These are phyloP conservation scores for Artomyces pyxidatus DNA, from an alignment of 768 basidiomycete genomes.

Conservation along the genomic window DNA sequence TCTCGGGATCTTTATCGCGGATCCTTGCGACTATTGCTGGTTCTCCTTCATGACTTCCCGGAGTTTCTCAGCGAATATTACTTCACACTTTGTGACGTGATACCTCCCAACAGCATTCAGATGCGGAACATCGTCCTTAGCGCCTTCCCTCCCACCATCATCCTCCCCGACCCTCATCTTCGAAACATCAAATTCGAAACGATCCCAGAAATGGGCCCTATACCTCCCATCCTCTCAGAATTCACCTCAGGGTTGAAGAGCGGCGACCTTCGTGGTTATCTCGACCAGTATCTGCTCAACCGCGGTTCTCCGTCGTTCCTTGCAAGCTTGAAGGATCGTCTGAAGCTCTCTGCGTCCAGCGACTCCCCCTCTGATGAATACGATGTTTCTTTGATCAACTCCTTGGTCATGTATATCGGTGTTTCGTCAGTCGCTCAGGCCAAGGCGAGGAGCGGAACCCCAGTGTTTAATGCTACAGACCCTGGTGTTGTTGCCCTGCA, in stretches of 20 bases:
- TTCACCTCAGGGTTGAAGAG: slow-evolving; percentile 77
- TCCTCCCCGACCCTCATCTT: slow-evolving; percentile 82
- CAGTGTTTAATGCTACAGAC: slow-evolving; percentile 73
- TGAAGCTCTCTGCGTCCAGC: slow-evolving; percentile 42
- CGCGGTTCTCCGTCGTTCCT: slow-evolving; percentile 67
- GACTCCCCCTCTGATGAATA: slow-evolving; percentile 54
- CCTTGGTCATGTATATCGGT: slow-evolving; percentile 94
- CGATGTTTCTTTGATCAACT: slow-evolving; percentile 86
- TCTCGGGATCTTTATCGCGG: slow-evolving; percentile 87
- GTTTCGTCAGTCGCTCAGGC: slow-evolving; percentile 86
- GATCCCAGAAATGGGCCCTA: slow-evolving; percentile 84
- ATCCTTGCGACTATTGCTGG: slow-evolving; percentile 81
- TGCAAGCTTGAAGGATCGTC: slow-evolving; percentile 68
- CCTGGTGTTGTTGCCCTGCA: slow-evolving; percentile 81
- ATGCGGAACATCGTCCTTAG: slow-evolving; percentile 94
- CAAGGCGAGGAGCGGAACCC: slow-evolving; percentile 75
- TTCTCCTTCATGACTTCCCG: slow-evolving; percentile 97
- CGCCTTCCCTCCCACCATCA: slow-evolving; percentile 79
- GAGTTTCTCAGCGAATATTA: slow-evolving; percentile 97
- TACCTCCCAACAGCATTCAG: slow-evolving; percentile 90
- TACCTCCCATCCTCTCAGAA: slow-evolving; percentile 88
- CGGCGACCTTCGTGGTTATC: slow-evolving; percentile 66
- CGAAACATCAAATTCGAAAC: slow-evolving; percentile 65
- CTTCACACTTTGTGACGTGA: slow-evolving; percentile 89
- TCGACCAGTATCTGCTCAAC: slow-evolving; percentile 82